Base-by-base conservation (phyloP, 108 stramenopile genomes). In the Bacterosira constricta region DNA sequence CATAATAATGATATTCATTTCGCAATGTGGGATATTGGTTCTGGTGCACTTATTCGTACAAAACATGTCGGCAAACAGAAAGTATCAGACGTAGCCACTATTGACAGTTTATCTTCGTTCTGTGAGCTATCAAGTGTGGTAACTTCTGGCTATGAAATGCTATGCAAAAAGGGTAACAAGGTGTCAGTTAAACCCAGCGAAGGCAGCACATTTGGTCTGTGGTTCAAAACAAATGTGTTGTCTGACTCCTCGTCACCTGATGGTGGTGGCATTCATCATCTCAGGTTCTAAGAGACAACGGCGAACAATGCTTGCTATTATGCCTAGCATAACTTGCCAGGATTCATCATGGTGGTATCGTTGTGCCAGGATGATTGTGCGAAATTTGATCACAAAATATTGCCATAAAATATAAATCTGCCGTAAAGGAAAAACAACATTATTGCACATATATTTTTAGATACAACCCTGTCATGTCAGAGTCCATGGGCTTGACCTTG, bases 201-300 rank as follows among this genome's bases (percentile, higher is more conserved):
- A 37, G 54, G n/a, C 0, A 21, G 38, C 20, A 9, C 42, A 36
- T 67, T 34, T 38, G 74, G 74, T 34, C 15, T 61, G 6, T 75
- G 74, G 74, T 75, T 51, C 58, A 75, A 75, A 46, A 75, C 35
- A 12, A 61, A 61, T 18, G 5, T 41, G 20, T 41, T 36, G 3
- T 7, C 25, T 18, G 17, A 32, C 12, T 29, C 25, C 6, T 51
- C 44, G 39, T 65, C 74, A 26, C 4, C 10, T 17, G 56, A 37
- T 26, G 57, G 21, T 42, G 74, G 74, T 29, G 55, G 74, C 6
- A 75, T 75, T 44, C 74, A 75, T 20, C 71, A 73, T 32, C 27
- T 71, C 36, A 54, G 12, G 30, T 53, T 53, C 35, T 34, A 34
- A 34, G n/a, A n/a, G n/a, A n/a, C n/a, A n/a, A n/a, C n/a, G n/a